phyloP scores from a whole-genome alignment of 192 early-diverging fungal genomes.

The Geranomyces variabilis region DNA sequence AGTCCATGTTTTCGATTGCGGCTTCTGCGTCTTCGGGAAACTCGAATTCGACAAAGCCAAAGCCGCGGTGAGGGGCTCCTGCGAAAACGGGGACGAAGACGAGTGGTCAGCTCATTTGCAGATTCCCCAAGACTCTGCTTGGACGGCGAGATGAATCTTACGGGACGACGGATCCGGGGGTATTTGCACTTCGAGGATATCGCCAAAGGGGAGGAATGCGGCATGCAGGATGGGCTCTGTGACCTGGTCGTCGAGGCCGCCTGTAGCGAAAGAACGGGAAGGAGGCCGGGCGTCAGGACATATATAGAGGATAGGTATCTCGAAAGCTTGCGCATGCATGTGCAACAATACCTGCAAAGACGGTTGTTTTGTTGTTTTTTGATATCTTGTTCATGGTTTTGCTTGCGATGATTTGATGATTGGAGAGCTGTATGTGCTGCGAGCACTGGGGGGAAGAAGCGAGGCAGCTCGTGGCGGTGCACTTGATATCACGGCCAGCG shows the following conservation, averaged over 20 bases:
- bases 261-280: conserved; percentile 25
- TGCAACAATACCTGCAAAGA: conserved; percentile 39
- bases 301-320: background rate
- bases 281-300: background rate
- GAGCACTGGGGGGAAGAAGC: no score
- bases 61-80: conserved; percentile 79
- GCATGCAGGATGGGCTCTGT: conserved; percentile 77
- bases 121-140: conserved; percentile 4
- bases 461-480: no score
- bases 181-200: conserved; percentile 85
- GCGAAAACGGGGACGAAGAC: background rate
- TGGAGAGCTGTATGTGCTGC: no score
- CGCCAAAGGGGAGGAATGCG: conserved; percentile 96
- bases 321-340: background rate
- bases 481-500: no score
- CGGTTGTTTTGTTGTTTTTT: conserved; percentile 40
- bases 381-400: conserved; percentile 24
- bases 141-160: conserved; percentile 36
- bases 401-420: background rate
- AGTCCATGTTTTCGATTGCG: conserved; percentile 93
- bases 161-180: conserved; percentile 80
- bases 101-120: background rate
- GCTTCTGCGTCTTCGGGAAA: conserved; percentile 76
- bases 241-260: conserved; percentile 82
- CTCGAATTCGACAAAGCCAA: conserved; percentile 96